Percentiles rank a stretch among this genome's conserved stretches.
These are phyloP conservation scores for Nicotiana sylvestris DNA, from an alignment of 257 asterid genomes.

Conservation along the genomic window DNA sequence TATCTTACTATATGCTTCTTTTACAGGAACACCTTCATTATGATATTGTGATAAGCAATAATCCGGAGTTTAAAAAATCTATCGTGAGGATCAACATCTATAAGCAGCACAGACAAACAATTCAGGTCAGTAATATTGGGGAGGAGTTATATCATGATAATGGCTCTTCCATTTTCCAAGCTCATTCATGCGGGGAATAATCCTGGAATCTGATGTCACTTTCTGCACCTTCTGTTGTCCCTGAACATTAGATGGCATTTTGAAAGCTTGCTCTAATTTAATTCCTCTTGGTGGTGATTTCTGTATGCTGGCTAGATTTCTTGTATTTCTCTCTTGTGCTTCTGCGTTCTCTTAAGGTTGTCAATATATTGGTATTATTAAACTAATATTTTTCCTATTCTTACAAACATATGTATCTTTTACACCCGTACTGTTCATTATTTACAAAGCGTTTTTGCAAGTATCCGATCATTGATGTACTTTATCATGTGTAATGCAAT, in stretches of 20 bases:
- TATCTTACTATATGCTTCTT: conserved; percentile 2
- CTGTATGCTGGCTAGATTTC: neutral
- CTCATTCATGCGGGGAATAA: neutral
- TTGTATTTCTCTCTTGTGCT: neutral
- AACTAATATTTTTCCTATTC: neutral
- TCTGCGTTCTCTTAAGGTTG: neutral
- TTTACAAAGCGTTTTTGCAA: neutral
- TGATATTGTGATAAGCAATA: conserved; percentile 74
- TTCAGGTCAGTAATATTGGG: conserved; percentile 47
- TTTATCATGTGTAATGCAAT: neutral
- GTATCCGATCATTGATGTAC: neutral
- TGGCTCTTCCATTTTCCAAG: neutral
- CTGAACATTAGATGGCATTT: neutral
- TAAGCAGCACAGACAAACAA: conserved; percentile 86
- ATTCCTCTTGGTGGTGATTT: neutral
- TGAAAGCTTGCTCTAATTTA: neutral
- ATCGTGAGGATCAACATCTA: conserved; percentile 68
- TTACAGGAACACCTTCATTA: conserved; percentile 76
- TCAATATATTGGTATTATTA: neutral
- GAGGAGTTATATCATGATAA: neutral
- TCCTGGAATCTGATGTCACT: neutral
- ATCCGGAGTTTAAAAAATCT: conserved; percentile 63
- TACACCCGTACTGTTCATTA: neutral
- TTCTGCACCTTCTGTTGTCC: neutral
- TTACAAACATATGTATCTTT: neutral